Conservation (phyloP, 2,329 filamentous ascomycete genomes). For the Xylariomycetidae sp. region DNA sequence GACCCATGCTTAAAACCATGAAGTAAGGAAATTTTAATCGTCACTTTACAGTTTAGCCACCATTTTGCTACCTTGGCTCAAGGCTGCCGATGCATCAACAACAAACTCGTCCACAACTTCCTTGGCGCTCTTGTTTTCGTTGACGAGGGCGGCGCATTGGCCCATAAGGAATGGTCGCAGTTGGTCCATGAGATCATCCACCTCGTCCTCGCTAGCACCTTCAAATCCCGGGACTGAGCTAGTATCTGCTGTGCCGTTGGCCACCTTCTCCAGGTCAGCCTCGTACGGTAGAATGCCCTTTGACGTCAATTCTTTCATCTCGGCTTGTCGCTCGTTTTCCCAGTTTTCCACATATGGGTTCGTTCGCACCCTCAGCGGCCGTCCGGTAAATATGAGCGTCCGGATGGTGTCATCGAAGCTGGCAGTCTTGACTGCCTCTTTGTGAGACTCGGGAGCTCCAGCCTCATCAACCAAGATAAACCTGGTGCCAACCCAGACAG, state of each 20-base stretch:
- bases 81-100: conserved; percentile 66
- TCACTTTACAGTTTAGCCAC: conserved; percentile 64
- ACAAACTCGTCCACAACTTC: conserved; percentile 94
- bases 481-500: conserved; percentile 94
- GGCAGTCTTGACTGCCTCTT: conserved; percentile 88
- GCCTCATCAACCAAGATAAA: conserved; percentile 95
- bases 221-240: conserved; percentile 51
- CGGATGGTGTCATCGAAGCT: conserved; percentile 94
- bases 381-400: conserved; percentile 97
- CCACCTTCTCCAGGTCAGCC: conserved; percentile 82
- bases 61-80: conserved; percentile 65
- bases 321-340: conserved; percentile 83
- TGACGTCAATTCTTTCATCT: conserved; percentile 87
- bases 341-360: conserved; percentile 94
- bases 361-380: conserved; percentile 86
- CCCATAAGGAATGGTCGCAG: conserved; percentile 61
- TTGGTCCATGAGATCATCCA: conserved; percentile 87
- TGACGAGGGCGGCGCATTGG: conserved; percentile 89
- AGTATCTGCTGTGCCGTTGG: conserved; percentile 37
- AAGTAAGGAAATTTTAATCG: conserved; percentile 31
- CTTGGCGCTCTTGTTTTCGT: conserved; percentile 88
- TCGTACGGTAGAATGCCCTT: conserved; percentile 94
- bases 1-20: too few relatives aligned
- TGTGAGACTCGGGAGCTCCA: conserved; percentile 86
- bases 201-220: conserved; percentile 58